A percentile compares a stretch with the other conserved stretches of the same genome.
These are phyloP conservation scores for Gymnopilus dilepis DNA, from an alignment of 768 basidiomycete species.

Conservation along the genomic window DNA sequence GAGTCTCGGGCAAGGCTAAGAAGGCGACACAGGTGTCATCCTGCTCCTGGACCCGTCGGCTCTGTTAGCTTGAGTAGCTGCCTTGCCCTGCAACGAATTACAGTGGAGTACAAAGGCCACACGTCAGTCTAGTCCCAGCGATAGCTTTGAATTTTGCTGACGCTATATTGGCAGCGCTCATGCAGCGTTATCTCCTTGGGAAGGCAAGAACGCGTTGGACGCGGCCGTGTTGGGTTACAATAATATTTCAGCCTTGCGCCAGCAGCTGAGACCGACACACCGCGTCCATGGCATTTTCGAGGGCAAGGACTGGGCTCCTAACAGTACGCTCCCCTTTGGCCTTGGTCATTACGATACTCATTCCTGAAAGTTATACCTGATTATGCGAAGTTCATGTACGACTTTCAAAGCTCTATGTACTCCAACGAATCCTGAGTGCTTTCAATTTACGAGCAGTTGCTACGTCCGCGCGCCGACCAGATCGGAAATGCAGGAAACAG, in stretches of 20 bases:
- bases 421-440: not conserved
- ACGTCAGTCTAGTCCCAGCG: constrained; percentile 50
- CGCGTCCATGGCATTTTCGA: constrained; percentile 83
- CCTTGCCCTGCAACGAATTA: constrained; percentile 64
- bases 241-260: constrained; percentile 78
- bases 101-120: constrained; percentile 73
- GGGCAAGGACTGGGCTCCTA: constrained; percentile 77
- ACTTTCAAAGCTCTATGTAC: not conserved
- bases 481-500: constrained; percentile 60
- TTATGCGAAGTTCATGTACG: constrained; percentile 73
- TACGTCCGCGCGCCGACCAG: constrained; percentile 75
- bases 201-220: constrained; percentile 82
- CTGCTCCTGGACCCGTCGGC: constrained; percentile 75
- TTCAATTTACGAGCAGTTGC: constrained; percentile 63
- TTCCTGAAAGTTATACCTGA: constrained; percentile 74
- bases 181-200: constrained; percentile 83
- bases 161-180: constrained; percentile 60
- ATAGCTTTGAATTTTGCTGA: not conserved
- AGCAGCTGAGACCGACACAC: constrained; percentile 79
- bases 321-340: constrained; percentile 49
- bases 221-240: constrained; percentile 88
- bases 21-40: constrained; percentile 79
- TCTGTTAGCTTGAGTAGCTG: constrained; percentile 69
- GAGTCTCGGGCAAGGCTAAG: no score
- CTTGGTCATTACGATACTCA: not conserved